These are phyloP conservation scores for Raddia distichophylla DNA, from an alignment of 176 grass and related monocot species.

Conservation along the genomic window DNA sequence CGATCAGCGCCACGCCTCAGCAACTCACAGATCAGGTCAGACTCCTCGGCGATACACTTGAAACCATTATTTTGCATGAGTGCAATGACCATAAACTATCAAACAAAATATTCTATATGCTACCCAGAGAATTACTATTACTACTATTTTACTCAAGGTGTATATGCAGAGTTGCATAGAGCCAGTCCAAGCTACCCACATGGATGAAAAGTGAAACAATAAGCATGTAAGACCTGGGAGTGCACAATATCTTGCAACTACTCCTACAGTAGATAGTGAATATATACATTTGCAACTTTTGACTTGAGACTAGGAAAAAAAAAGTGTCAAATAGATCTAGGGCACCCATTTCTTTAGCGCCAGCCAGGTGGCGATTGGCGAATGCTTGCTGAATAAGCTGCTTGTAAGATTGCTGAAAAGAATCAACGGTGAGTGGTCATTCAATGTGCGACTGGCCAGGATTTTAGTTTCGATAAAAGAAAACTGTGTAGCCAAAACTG, in stretches of 20 bases:
- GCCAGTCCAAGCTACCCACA: constrained; percentile 7
- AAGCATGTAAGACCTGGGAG: neutral
- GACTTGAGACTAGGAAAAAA: neutral
- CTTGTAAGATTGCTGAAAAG: no score
- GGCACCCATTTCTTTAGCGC: no score
- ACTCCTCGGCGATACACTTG: constrained; percentile 24
- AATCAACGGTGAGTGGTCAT: no score
- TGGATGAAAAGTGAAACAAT: neutral
- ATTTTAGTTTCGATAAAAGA: neutral
- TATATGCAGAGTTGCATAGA: neutral
- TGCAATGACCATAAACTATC: neutral
- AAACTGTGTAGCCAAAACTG: no score
- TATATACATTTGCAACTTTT: neutral
- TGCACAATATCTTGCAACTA: neutral
- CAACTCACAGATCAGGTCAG: neutral
- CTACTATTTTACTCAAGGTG: neutral
- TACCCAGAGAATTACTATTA: neutral
- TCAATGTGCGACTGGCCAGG: no score
- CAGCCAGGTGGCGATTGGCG: no score
- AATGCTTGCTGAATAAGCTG: no score
- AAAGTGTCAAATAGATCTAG: neutral
- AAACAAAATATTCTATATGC: neutral
- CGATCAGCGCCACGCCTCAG: neutral
- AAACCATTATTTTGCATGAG: neutral
- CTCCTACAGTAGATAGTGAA: neutral